phyloP scores from a whole-genome alignment of 2,329 filamentous ascomycete genomes.

The Phyllosticta paracitricarpa region DNA sequence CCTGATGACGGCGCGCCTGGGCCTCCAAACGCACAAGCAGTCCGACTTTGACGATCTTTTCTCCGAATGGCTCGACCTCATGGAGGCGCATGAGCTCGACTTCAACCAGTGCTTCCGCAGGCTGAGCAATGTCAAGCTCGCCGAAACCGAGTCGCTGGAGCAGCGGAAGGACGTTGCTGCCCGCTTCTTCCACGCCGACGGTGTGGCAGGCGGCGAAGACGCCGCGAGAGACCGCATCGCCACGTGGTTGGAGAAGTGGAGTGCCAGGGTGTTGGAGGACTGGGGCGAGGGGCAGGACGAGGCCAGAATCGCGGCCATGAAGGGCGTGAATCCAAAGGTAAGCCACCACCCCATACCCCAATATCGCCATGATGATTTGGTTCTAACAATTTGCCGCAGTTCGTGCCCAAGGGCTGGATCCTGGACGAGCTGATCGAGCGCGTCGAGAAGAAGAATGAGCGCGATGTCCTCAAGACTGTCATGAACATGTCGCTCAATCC shows the following conservation, averaged over 20 bases:
- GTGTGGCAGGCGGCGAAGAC: slow-evolving; percentile 44
- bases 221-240: slow-evolving; percentile 58
- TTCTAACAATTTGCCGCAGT: slow-evolving; percentile 33
- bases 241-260: slow-evolving; percentile 76
- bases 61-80: slow-evolving; percentile 68
- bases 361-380: background rate
- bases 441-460: slow-evolving; percentile 75
- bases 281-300: slow-evolving; percentile 54
- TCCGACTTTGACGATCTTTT: slow-evolving; percentile 73
- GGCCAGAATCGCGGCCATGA: slow-evolving; percentile 64
- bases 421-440: slow-evolving; percentile 85
- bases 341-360: background rate
- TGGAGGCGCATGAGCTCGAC: slow-evolving; percentile 76
- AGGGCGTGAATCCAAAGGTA: slow-evolving; percentile 73
- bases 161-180: slow-evolving; percentile 54
- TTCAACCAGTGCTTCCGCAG: slow-evolving; percentile 91
- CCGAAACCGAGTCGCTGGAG: slow-evolving; percentile 55
- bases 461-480: slow-evolving; percentile 63
- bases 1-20: slow-evolving; percentile 71
- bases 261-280: slow-evolving; percentile 59
- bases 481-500: slow-evolving; percentile 79
- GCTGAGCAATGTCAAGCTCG: slow-evolving; percentile 54
- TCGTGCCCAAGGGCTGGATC: slow-evolving; percentile 83
- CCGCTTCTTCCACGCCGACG: slow-evolving; percentile 73
- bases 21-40: slow-evolving; percentile 58